Percentiles rank a stretch among this genome's conserved stretches.
phyloP scores from a whole-genome alignment of 176 grass and related monocot genomes.

The Zea luxurians region DNA sequence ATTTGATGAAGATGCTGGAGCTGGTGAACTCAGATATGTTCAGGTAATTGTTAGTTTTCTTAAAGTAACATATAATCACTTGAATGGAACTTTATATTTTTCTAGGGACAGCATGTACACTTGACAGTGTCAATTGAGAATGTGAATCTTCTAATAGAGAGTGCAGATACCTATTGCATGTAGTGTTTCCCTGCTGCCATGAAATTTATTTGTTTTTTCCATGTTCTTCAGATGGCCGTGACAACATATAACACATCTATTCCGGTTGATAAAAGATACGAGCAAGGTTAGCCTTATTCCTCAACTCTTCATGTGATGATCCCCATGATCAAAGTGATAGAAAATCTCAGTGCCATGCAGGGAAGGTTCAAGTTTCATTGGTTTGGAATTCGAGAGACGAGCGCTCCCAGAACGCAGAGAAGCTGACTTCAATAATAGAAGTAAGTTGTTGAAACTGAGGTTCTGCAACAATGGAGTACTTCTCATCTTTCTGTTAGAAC shows the following conservation, averaged over 20 bases:
- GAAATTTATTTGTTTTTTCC: slow-evolving; percentile 20
- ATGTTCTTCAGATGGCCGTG: slow-evolving; percentile 73
- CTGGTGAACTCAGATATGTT: slow-evolving; percentile 87
- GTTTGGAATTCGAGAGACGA: slow-evolving; percentile 97
- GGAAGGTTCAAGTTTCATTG: slow-evolving; percentile 89
- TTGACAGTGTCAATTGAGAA: background rate
- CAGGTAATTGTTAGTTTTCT: slow-evolving; percentile 66
- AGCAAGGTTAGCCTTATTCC: slow-evolving; percentile 56
- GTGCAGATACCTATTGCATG: background rate
- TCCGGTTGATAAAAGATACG: slow-evolving; percentile 76
- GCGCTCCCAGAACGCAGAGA: slow-evolving; percentile 59
- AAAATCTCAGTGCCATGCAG: slow-evolving; percentile 43
- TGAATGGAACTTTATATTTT: slow-evolving; percentile 1
- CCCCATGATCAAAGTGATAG: slow-evolving; percentile 17
- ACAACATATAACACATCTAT: slow-evolving; percentile 96
- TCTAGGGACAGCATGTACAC: background rate
- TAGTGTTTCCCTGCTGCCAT: slow-evolving; percentile 3
- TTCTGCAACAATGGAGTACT: slow-evolving; percentile 18
- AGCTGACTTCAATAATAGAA: slow-evolving; percentile 69
- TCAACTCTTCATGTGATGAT: background rate
- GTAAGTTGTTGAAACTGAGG: slow-evolving; percentile 51
- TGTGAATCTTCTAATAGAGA: background rate
- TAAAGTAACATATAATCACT: slow-evolving; percentile 29
- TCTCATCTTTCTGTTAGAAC: slow-evolving; percentile 3
- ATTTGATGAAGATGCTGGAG: slow-evolving; percentile 73